phyloP scores from a whole-genome alignment of 495 filamentous ascomycete genomes.

The Schizothecium vesticola region DNA sequence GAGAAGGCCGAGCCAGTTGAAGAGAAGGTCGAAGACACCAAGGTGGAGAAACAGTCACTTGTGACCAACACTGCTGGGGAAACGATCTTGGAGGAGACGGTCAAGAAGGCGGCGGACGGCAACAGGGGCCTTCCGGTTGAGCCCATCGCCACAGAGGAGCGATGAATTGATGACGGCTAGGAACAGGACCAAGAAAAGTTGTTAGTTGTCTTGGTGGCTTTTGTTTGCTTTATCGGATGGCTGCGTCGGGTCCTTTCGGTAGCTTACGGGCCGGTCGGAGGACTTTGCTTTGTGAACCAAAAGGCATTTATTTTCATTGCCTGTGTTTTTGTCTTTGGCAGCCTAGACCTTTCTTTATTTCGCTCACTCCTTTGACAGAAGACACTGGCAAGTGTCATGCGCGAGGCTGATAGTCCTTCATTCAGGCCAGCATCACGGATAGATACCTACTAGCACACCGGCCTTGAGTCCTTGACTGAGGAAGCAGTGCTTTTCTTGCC shows the following conservation, averaged over 20 bases:
- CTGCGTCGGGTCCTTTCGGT: neutral
- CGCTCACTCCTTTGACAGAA: neutral
- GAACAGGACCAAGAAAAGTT: neutral
- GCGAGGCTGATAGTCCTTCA: neutral
- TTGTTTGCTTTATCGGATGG: neutral
- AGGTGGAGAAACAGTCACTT: slow-evolving; percentile 31
- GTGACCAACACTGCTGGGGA: slow-evolving; percentile 56
- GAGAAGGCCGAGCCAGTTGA: slow-evolving; percentile 17
- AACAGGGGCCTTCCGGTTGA: slow-evolving; percentile 29
- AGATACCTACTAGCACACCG: neutral
- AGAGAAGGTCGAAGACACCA: slow-evolving; percentile 3
- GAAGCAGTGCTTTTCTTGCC: neutral
- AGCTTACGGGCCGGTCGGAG: neutral
- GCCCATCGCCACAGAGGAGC: slow-evolving; percentile 14
- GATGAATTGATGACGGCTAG: neutral
- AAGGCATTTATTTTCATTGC: neutral
- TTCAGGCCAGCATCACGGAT: neutral
- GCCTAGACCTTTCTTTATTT: neutral
- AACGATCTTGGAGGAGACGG: slow-evolving; percentile 37
- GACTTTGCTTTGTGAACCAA: neutral
- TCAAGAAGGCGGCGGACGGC: slow-evolving; percentile 28
- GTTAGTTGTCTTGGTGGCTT: neutral
- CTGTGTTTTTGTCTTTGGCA: neutral
- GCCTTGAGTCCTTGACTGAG: neutral
- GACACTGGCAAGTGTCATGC: neutral